These are phyloP conservation scores for Geranomyces michiganensis DNA, from an alignment of 192 early-diverging fungal species.

Conservation along the genomic window DNA sequence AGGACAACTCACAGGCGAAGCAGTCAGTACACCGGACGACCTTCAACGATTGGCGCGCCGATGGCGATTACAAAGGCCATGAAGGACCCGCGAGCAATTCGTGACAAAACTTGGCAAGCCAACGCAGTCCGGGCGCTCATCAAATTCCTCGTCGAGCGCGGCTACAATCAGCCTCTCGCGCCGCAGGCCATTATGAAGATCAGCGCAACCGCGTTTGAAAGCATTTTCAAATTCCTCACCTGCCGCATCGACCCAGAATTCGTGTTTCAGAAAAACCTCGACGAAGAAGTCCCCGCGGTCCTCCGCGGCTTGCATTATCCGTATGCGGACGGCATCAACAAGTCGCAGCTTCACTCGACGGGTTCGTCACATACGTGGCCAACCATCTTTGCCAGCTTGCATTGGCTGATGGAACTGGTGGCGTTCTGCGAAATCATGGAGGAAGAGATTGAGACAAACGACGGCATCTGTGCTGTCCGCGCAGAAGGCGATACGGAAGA, in stretches of 20 bases:
- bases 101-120: conserved; percentile 61
- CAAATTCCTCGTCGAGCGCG: conserved; percentile 62
- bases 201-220: conserved; percentile 71
- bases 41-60: conserved; percentile 24
- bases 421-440: conserved; percentile 64
- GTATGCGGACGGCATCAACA: conserved; percentile 68
- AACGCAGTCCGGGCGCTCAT: conserved; percentile 64
- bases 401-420: conserved; percentile 78
- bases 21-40: conserved; percentile 27
- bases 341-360: conserved; percentile 69
- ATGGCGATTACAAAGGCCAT: conserved; percentile 10
- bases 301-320: conserved; percentile 63
- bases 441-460: conserved; percentile 19
- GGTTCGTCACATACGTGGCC: conserved; percentile 76
- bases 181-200: conserved; percentile 64
- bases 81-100: conserved; percentile 72
- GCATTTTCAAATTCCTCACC: conserved; percentile 77
- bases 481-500: conserved; percentile 1
- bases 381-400: conserved; percentile 65
- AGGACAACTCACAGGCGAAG: conserved; percentile 15
- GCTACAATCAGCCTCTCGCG: conserved; percentile 61
- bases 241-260: conserved; percentile 68
- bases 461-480: conserved; percentile 1
- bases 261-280: conserved; percentile 65
- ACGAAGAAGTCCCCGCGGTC: conserved; percentile 68